These are phyloP conservation scores for Ustilago hordei DNA, from an alignment of 1,284 basidiomycete genomes.

Conservation along the genomic window DNA sequence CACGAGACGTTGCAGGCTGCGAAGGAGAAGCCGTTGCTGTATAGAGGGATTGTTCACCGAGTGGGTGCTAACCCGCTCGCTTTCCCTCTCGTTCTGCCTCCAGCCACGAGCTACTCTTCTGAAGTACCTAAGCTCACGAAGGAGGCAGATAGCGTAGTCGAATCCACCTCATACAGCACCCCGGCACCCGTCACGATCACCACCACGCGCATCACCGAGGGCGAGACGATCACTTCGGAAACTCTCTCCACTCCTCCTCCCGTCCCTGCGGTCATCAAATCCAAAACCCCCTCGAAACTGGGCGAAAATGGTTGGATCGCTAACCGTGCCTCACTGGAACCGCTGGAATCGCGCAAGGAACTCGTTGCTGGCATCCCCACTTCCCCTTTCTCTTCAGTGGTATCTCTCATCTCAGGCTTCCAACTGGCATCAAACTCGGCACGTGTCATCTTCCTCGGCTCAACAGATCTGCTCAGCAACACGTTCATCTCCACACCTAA, in stretches of 20 bases:
- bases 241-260: constrained; percentile 41
- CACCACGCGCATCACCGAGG: constrained; percentile 41
- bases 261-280: constrained; percentile 36
- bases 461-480: constrained; percentile 80
- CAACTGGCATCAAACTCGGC: constrained; percentile 81
- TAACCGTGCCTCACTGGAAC: constrained; percentile 33
- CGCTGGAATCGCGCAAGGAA: constrained; percentile 39
- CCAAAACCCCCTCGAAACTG: constrained; percentile 24
- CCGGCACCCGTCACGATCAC: constrained; percentile 41
- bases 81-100: constrained; percentile 83
- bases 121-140: constrained; percentile 75
- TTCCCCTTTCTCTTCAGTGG: constrained; percentile 48
- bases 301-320: constrained; percentile 49
- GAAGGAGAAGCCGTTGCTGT: constrained; percentile 75
- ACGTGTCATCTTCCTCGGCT: constrained; percentile 84
- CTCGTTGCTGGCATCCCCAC: constrained; percentile 50
- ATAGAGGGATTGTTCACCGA: constrained; percentile 80
- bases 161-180: constrained; percentile 38
- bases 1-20: constrained; percentile 71
- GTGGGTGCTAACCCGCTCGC: constrained; percentile 84
- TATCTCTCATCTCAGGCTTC: constrained; percentile 83
- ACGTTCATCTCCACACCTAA: constrained; percentile 15
- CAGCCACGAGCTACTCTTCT: constrained; percentile 72
- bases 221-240: constrained; percentile 23
- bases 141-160: constrained; percentile 16